These are phyloP conservation scores for Aegilops sharonensis DNA, from an alignment of 176 grass and related monocot species.

Conservation along the genomic window DNA sequence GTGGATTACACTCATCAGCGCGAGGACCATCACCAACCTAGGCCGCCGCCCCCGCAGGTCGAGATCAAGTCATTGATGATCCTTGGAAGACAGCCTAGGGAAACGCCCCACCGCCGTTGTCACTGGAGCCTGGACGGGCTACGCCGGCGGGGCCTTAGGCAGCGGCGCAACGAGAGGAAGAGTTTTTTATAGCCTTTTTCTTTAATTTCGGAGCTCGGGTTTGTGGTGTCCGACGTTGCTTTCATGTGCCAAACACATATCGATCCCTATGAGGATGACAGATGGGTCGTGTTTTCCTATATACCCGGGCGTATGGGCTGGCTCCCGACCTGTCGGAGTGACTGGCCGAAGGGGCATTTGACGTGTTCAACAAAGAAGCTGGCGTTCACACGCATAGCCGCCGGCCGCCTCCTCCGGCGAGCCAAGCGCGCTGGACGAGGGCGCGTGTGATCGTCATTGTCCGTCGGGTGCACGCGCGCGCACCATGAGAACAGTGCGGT, in stretches of 20 bases:
- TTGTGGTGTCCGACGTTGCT: background rate
- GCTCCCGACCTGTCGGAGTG: background rate
- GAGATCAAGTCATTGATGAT: no score
- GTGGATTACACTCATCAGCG: no score
- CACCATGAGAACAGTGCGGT: conserved; percentile 48
- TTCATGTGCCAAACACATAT: background rate
- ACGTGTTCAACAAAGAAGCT: conserved; percentile 22
- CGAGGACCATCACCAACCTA: no score
- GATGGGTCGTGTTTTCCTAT: background rate
- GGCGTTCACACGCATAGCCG: conserved; percentile 17
- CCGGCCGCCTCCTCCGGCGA: conserved; percentile 25
- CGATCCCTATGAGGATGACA: background rate
- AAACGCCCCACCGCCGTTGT: no score
- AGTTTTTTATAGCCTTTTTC: no score
- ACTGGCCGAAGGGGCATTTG: background rate
- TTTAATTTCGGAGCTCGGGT: background rate
- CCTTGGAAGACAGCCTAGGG: no score
- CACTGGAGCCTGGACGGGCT: no score
- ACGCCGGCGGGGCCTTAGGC: no score
- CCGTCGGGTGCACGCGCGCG: conserved; percentile 42
- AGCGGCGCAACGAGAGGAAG: no score
- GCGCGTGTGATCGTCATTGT: conserved; percentile 43
- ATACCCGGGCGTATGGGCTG: background rate
- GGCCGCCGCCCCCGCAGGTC: no score
- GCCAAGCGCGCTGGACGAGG: background rate